Conservation (phyloP, 345 rosid genomes). For the Gossypioides kirkii region DNA sequence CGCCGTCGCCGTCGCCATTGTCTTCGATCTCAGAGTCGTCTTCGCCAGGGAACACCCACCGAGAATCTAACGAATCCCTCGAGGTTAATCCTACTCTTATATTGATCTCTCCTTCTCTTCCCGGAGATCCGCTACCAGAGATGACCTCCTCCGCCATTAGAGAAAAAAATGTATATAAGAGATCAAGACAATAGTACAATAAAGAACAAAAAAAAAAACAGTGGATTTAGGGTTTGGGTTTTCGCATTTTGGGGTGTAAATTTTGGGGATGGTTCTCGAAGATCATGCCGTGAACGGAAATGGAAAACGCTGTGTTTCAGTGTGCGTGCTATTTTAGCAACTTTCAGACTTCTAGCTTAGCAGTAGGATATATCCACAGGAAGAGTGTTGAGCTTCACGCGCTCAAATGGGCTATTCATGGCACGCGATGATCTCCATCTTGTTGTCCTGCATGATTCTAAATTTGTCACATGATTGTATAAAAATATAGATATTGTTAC, state of each 20-base stretch:
- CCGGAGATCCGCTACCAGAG: slow-evolving; percentile 31
- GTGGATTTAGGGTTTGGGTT: not conserved
- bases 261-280: not conserved
- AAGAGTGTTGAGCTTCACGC: not conserved
- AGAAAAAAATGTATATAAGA: not conserved
- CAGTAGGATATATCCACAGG: not conserved
- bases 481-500: no score
- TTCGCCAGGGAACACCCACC: slow-evolving; percentile 91
- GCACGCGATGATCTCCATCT: not conserved
- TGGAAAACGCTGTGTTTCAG: not conserved
- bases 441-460: no score
- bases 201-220: not conserved
- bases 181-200: not conserved
- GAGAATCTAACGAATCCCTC: slow-evolving; percentile 77
- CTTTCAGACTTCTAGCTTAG: not conserved
- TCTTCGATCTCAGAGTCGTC: slow-evolving; percentile 61
- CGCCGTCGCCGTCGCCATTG: slow-evolving; percentile 34
- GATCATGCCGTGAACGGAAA: slow-evolving; percentile 13
- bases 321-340: not conserved
- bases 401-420: not conserved
- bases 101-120: slow-evolving; percentile 45
- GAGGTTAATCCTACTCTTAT: slow-evolving; percentile 49
- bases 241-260: not conserved
- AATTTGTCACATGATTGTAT: no score
- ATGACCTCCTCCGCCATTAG: slow-evolving; percentile 56